Evolutionary conservation across 208 protist genomes (phyloP), one percentile per base, ranked within the genome.

Genomic region (Leptomonas pyrrhocoris): DNA sequence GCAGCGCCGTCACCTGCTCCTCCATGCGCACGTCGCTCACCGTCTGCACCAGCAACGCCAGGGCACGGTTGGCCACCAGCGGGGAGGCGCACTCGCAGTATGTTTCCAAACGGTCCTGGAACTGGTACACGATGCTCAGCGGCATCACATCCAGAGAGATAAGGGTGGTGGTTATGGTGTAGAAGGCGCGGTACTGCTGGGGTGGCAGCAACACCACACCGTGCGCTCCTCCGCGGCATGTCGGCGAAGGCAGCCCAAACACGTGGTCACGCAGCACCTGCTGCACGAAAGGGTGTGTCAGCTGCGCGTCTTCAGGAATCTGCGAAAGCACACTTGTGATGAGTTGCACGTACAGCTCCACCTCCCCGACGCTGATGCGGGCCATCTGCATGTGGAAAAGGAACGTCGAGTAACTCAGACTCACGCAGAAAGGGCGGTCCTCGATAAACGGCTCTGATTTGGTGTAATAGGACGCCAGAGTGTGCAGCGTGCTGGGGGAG

Each of bases 371-470:
- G 68, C 82, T 88, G 48, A 96, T 89, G 59, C 88, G 89, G 46
- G 92, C 77, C 92, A 96, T 96, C 68, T 96, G 89, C 64, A 95
- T 86, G 67, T 96, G 92, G 60, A 94, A 96, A 19, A 96, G 80
- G 70, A 96, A 96, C 13, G 92, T 95, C 21, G 89, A 75, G 69
- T 89, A 94, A 80, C 89, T 95, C 42, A 96, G 84, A 25, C 78
- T 86, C 18, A 96, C 92, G 57, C 92, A 96, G 75, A 96, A 96
- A 16, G 92, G 89, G 13, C 81, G 74, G 23, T 74, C 86, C 45
- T 95, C 87, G 43, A 96, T 85, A 65, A 83, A 69, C 11, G 92
- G 92, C 65, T 87, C 81, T 21, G 77, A 60, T 18, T 79, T 74
- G 2, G 92, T 96, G 79, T 94, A 96, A 77, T 96, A 94, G 6